Evolutionary conservation across 2,329 filamentous ascomycete species (phyloP).

Genomic region (Didymella lethalis): DNA sequence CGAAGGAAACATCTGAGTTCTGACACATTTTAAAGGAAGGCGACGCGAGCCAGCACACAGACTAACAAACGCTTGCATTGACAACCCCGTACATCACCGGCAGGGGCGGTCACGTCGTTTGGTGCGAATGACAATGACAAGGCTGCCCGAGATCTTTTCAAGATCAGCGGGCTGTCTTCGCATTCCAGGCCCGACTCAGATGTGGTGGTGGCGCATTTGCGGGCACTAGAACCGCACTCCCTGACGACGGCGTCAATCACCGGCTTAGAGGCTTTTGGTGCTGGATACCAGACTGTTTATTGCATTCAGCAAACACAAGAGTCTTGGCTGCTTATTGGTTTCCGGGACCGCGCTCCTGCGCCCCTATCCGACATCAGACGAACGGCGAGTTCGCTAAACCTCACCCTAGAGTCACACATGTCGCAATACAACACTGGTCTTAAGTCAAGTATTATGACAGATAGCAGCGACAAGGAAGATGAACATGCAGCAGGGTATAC

Average conservation of each 20-base stretch:
- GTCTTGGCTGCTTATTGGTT: not conserved
- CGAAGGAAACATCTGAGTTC: too few species aligned
- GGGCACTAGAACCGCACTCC: not conserved
- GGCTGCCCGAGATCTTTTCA: not conserved
- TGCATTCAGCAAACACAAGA: not conserved
- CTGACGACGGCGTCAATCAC: not conserved
- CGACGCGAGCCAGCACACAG: not conserved
- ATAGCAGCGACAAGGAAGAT: not conserved
- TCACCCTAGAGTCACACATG: not conserved
- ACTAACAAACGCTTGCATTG: not conserved
- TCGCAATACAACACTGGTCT: not conserved
- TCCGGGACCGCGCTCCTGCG: not conserved
- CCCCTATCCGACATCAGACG: not conserved
- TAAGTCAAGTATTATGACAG: not conserved
- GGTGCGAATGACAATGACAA: not conserved
- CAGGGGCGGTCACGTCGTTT: not conserved
- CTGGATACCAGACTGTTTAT: not conserved
- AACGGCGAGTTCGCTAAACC: not conserved
- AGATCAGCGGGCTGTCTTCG: not conserved
- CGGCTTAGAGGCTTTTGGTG: not conserved
- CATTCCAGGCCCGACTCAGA: not conserved
- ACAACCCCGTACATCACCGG: not conserved
- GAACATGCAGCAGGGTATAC: not conserved
- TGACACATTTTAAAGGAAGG: not conserved
- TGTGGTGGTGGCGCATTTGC: not conserved